Evolutionary conservation across 2,329 filamentous ascomycete species (phyloP).

Genomic region (Colletotrichum sp.): DNA sequence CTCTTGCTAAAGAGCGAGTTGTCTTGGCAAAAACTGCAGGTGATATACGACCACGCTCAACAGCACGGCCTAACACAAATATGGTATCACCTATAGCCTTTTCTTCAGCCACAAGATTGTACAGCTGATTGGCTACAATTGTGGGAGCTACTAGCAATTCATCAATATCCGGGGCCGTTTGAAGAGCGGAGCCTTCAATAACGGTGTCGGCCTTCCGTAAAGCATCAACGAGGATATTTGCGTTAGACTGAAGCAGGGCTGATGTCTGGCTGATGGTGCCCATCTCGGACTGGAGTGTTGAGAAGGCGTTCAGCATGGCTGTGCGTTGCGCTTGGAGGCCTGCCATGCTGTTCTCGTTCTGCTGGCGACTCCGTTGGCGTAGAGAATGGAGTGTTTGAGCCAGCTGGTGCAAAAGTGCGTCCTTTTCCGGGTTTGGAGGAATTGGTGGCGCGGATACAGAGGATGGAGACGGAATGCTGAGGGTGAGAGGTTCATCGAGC

Average conservation of each 20-base stretch:
- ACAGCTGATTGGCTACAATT: conserved; percentile 91
- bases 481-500: conserved; percentile 61
- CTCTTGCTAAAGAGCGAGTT: conserved; percentile 74
- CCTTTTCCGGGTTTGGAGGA: conserved; percentile 94
- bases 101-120: conserved; percentile 88
- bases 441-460: conserved; percentile 78
- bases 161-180: conserved; percentile 79
- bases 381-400: conserved; percentile 72
- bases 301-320: conserved; percentile 75
- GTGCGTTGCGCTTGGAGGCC: conserved; percentile 79
- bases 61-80: conserved; percentile 77
- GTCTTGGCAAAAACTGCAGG: conserved; percentile 80
- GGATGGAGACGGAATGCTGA: conserved; percentile 51
- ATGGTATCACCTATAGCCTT: conserved; percentile 85
- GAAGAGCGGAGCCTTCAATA: conserved; percentile 73
- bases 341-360: conserved; percentile 76
- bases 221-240: conserved; percentile 76
- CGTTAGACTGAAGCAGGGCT: conserved; percentile 75
- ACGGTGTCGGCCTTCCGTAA: conserved; percentile 80
- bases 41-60: conserved; percentile 74
- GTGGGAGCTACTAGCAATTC: conserved; percentile 93
- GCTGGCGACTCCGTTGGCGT: conserved; percentile 70
- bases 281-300: conserved; percentile 75
- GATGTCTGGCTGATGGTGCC: conserved; percentile 74
- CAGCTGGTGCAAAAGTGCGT: conserved; percentile 80